Evolutionary conservation across 164 flowering plant species (phyloP), one percentile per base, ranked within the genome.

Genomic region (Buxus sempervirens): DNA sequence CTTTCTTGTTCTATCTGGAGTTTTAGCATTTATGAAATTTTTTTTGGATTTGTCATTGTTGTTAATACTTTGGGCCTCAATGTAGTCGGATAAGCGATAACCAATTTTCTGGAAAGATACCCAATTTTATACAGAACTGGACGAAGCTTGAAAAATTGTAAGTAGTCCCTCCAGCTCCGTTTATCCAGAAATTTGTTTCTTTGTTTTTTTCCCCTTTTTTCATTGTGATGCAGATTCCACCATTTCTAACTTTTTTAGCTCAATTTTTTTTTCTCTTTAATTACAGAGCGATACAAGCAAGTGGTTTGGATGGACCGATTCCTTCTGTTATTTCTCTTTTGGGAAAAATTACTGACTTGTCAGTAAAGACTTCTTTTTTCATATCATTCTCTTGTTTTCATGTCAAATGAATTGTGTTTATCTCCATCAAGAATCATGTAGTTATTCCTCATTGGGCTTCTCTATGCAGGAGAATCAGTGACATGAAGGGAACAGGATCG

Each of bases 61-160:
- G 18, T 45, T 45, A 41, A 10, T 45, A 45, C 12, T 45, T 65
- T 57, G 45, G 15, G 54, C n/a, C 45, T 4, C n/a, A 18, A 42
- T 78, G 73, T 71, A 82, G 81, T 55, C 61, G 84, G 60, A 73
- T 84, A 49, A 80, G 82, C 60, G 78, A 78, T 65, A 80, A 79
- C 69, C 68, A 71, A 58, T 82, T 84, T 38, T 74, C 65, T 41
- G 88, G 88, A 56, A 69, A 62, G 36, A 72, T 84, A 58, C 88
- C 88, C 2, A 59, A 63, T 57, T 71, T 71, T 45, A 73, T 84
- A 26, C 42, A 65, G 58, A 72, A 68, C 36, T 81, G 77, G 83
- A 72, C 38, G 21, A 55, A 60, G 16, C 80, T 83, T 42, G 4
- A 61, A 38, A 70, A 21, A 23, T 15, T 83, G 86, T 81, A 75